phyloP scores from a whole-genome alignment of 257 asterid genomes.

The Solanum chmielewskii region DNA sequence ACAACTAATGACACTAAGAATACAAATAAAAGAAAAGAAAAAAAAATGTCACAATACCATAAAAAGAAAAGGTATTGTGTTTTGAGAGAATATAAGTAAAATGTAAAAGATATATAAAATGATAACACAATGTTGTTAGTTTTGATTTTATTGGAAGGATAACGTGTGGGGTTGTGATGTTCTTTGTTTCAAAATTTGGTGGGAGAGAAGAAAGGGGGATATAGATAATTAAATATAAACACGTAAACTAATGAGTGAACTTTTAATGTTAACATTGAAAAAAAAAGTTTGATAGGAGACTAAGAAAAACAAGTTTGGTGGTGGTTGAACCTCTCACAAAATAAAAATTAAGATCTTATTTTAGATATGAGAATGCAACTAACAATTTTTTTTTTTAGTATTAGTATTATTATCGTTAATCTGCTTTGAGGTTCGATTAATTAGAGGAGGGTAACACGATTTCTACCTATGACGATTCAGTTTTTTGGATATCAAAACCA shows the following conservation, averaged over 20 bases:
- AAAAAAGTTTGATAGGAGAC: conserved; percentile 26
- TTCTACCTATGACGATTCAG: not conserved
- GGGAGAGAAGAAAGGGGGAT: not conserved
- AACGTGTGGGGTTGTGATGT: not conserved
- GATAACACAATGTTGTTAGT: not conserved
- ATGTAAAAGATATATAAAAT: not conserved
- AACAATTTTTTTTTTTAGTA: not conserved
- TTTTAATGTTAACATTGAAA: conserved; percentile 23
- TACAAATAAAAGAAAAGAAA: not conserved
- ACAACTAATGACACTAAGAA: not conserved
- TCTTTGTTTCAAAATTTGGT: not conserved
- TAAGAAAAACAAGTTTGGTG: conserved; percentile 41
- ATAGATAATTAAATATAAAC: conserved; percentile 7
- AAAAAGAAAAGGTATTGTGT: not conserved
- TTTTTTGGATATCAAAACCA: not conserved
- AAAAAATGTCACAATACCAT: not conserved
- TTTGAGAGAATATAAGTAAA: not conserved
- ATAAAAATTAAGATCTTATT: not conserved
- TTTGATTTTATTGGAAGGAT: conserved; percentile 2
- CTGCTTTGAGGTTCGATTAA: not conserved
- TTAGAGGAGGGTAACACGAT: not conserved
- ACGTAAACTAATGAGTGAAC: conserved; percentile 30
- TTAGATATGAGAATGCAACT: not conserved
- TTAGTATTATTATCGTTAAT: not conserved
- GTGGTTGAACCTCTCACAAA: conserved; percentile 65